Evolutionary conservation across 495 filamentous ascomycete species (phyloP).

Genomic region (Jackrogersella multiformis): DNA sequence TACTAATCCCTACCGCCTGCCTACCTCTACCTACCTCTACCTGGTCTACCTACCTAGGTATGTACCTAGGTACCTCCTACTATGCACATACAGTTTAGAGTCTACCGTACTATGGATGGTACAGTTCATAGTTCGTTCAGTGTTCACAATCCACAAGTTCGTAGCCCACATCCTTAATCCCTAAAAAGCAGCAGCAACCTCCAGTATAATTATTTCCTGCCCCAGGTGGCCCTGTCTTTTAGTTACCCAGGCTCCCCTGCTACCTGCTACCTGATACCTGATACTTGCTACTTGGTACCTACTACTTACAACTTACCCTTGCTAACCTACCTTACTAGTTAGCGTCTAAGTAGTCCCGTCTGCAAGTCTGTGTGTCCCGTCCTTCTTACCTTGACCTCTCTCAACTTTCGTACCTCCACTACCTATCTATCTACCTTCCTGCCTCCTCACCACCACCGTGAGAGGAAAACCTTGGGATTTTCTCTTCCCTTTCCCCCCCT

Average conservation of each 20-base stretch:
- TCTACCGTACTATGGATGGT: no score
- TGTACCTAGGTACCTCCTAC: no score
- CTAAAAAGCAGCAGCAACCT: slow-evolving; percentile 37
- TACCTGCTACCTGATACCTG: slow-evolving; percentile 15
- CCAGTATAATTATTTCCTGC: slow-evolving; percentile 13
- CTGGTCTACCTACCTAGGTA: no score
- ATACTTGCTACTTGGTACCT: slow-evolving; percentile 14
- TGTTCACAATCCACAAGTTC: slow-evolving; percentile 25
- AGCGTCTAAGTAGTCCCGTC: slow-evolving; percentile 43
- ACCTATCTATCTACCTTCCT: slow-evolving; percentile 48
- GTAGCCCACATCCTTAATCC: no score
- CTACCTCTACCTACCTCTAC: slow-evolving; percentile 6
- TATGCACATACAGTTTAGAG: slow-evolving; percentile 8
- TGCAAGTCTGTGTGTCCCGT: slow-evolving; percentile 46
- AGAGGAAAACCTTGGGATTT: slow-evolving; percentile 51
- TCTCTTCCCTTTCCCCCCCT: slow-evolving; percentile 46
- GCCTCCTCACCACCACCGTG: slow-evolving; percentile 53
- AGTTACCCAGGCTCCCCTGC: slow-evolving; percentile 5
- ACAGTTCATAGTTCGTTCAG: slow-evolving; percentile 24
- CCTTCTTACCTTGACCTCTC: slow-evolving; percentile 48
- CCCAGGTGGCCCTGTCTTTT: slow-evolving; percentile 20
- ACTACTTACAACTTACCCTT: slow-evolving; percentile 24
- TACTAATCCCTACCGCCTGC: slow-evolving; percentile 35
- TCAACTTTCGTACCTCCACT: slow-evolving; percentile 52
- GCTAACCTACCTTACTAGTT: slow-evolving; percentile 44